Percentiles rank a stretch among this genome's conserved stretches.
Evolutionary conservation across 495 filamentous ascomycete species (phyloP).

Genomic region (Aspergillus conjunctus): DNA sequence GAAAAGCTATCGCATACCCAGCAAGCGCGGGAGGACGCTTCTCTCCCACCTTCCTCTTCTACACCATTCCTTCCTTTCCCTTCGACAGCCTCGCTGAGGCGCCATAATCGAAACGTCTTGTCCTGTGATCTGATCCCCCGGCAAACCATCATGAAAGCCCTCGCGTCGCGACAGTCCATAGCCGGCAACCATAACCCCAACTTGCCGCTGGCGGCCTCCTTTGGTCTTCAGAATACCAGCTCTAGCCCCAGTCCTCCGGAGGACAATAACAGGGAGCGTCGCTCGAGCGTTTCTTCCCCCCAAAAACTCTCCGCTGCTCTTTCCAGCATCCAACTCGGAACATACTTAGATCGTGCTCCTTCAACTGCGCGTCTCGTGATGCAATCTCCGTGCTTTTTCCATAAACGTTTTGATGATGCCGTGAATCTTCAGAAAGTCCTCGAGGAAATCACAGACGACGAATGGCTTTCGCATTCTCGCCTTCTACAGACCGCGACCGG

Average conservation of each 20-base stretch:
- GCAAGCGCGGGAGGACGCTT: conserved; percentile 36
- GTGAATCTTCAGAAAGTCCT: conserved; percentile 94
- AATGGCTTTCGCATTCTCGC: conserved; percentile 87
- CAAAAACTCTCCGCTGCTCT: conserved; percentile 67
- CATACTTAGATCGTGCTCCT: conserved; percentile 51
- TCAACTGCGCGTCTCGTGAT: conserved; percentile 66
- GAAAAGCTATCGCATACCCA: conserved; percentile 27
- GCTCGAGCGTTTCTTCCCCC: conserved; percentile 52
- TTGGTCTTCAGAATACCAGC: conserved; percentile 44
- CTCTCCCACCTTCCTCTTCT: conserved; percentile 31
- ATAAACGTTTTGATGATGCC: conserved; percentile 92
- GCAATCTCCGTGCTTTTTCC: conserved; percentile 95
- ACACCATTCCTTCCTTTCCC: conserved; percentile 43
- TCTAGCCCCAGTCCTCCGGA: conserved; percentile 36
- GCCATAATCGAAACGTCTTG: conserved; percentile 61
- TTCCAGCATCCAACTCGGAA: conserved; percentile 57
- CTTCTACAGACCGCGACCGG: conserved; percentile 92
- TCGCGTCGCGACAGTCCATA: conserved; percentile 69
- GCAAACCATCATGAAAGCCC: conserved; percentile 86
- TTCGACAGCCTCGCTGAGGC: conserved; percentile 41
- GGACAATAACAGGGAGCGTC: conserved; percentile 41
- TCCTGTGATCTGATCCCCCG: conserved; percentile 75
- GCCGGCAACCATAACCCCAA: conserved; percentile 55
- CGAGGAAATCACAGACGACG: conserved; percentile 88
- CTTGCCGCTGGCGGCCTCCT: conserved; percentile 50